Evolutionary conservation across 306 rosid genomes (phyloP), one percentile per base, ranked within the genome.

Genomic region (Erythrophleum fordii): DNA sequence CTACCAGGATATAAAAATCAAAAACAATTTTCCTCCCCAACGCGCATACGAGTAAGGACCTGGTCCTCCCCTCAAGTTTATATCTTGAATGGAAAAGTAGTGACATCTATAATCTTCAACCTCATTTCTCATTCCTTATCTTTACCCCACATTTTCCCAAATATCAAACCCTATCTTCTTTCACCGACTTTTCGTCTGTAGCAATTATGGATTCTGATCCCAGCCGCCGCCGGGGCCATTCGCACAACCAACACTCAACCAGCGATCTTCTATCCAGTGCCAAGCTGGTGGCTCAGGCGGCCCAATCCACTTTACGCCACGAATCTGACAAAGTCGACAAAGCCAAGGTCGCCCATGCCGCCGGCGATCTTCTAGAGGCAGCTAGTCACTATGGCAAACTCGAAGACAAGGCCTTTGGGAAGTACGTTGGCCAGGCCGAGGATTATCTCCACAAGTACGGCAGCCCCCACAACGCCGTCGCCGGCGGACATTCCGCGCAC

Each of bases 241-340:
- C 49, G 0, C 66, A 70, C 6, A 77, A 79, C 0, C 73, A 69
- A 2, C 77, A 80, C 22, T 80, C 90, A 12, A 51, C 29, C 18
- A 2, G 17, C 6, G 91, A 91, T 72, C 75, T 91, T 29, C 37
- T 89, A 1, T 76, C 84, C 3, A 82, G 86, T 49, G 92, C 90
- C 1, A 91, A 89, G 78, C 4, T 81, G 37, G 77, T 91, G 64
- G 83, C 89, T 0, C 83, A 69, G 4, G 97, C 91, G 3, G 91
- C 87, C 6, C 87, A 78, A 14, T 7, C 83, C 23, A 10, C 73
- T 16, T 9, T 68, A 3, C 12, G 52, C 51, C 70, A 76, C 5
- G 85, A 83, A 16, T 13, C 82, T 4, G 83, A 68, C 17, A 80
- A 82, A n/a, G 67, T 87, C 7, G 92, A 89, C 79, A 91, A 86